These are phyloP conservation scores for Phytophthora constricta DNA, from an alignment of 352 stramenopile genomes.

Conservation along the genomic window DNA sequence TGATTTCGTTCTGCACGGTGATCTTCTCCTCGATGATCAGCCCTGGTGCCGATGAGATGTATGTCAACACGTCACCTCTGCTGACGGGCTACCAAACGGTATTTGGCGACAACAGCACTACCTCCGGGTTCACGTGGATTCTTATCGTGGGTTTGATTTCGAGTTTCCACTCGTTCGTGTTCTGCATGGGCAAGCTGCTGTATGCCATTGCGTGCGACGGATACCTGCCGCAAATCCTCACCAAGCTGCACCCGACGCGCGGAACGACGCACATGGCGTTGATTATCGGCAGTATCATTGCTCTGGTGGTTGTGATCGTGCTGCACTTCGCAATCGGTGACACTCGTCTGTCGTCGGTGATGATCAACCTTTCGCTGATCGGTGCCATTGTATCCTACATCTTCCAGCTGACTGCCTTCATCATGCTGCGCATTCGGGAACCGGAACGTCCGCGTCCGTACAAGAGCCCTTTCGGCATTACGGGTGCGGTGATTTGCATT, in stretches of 20 bases:
- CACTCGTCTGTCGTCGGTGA: conserved; percentile 54
- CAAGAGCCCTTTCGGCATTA: conserved; percentile 54
- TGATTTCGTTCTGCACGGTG: conserved; percentile 57
- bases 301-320: conserved; percentile 45
- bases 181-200: conserved; percentile 67
- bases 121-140: conserved; percentile 63
- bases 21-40: conserved; percentile 64
- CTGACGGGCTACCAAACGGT: conserved; percentile 64
- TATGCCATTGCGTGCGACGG: conserved; percentile 65
- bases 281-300: conserved; percentile 46
- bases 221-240: conserved; percentile 57
- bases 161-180: conserved; percentile 74
- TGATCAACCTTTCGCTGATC: conserved; percentile 70
- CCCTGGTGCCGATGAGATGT: conserved; percentile 49
- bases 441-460: conserved; percentile 54
- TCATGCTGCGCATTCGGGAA: conserved; percentile 51
- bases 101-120: conserved; percentile 66
- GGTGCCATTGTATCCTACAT: conserved; percentile 63
- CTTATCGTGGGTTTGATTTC: conserved; percentile 57
- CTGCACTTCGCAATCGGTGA: conserved; percentile 63
- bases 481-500: conserved; percentile 49
- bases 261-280: conserved; percentile 53
- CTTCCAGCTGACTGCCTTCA: conserved; percentile 61
- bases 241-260: conserved; percentile 44
- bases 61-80: conserved; percentile 45